A percentile compares a stretch with the other conserved stretches of the same genome.
Conservation (phyloP, 768 basidiomycete species). For the Xerocomus brunneocitrinus region DNA sequence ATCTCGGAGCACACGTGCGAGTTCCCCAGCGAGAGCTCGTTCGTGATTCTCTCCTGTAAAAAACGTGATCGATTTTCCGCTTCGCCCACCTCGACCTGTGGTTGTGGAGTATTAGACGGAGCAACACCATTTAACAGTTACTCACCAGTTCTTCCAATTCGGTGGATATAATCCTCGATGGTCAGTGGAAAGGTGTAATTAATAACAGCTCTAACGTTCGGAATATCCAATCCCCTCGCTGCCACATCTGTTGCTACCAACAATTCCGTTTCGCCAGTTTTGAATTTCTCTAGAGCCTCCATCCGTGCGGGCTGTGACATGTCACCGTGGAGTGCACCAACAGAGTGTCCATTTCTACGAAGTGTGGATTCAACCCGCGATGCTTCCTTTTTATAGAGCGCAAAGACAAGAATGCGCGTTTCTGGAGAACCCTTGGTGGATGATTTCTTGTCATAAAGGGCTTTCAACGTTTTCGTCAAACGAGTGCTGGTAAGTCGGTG, state of each 20-base stretch:
- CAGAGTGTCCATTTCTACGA: constrained; percentile 65
- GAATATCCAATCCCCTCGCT: constrained; percentile 94
- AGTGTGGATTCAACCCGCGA: constrained; percentile 84
- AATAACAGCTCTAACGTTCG: constrained; percentile 89
- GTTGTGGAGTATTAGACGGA: background rate
- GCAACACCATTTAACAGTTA: background rate
- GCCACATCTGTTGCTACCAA: constrained; percentile 98
- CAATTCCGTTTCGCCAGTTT: constrained; percentile 71
- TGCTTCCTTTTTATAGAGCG: constrained; percentile 96
- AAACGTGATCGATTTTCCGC: constrained; percentile 91
- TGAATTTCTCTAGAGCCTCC: constrained; percentile 83
- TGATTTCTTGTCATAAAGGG: constrained; percentile 58
- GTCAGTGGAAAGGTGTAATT: constrained; percentile 99
- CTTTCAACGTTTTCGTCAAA: constrained; percentile 51
- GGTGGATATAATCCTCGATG: constrained; percentile 89
- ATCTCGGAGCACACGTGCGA: constrained; percentile 86
- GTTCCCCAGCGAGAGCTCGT: constrained; percentile 82
- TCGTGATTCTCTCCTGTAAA: constrained; percentile 93
- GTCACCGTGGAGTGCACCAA: constrained; percentile 86
- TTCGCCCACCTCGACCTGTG: constrained; percentile 82
- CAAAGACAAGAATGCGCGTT: constrained; percentile 84
- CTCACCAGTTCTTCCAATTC: constrained; percentile 82
- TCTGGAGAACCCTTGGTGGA: constrained; percentile 45
- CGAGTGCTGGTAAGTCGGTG: constrained; percentile 43
- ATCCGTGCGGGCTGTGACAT: constrained; percentile 81